phyloP scores from a whole-genome alignment of 2,329 filamentous ascomycete genomes.

The Penicillium sp. region DNA sequence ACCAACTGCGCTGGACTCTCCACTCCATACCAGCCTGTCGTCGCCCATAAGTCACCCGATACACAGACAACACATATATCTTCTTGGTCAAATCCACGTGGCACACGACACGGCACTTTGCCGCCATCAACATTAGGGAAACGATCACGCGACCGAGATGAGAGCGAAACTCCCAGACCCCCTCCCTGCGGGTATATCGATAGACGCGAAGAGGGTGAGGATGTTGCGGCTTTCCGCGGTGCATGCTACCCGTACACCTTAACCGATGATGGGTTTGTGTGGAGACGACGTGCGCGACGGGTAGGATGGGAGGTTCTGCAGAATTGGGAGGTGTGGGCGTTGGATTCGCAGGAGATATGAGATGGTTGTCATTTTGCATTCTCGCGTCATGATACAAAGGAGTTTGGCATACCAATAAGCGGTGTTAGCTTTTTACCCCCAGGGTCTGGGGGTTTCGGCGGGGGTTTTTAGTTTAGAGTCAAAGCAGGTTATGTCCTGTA shows the following conservation, averaged over 20 bases:
- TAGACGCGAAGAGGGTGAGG: neutral
- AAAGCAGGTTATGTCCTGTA: neutral
- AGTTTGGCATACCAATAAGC: neutral
- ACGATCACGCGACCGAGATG: slow-evolving; percentile 22
- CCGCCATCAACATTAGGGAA: slow-evolving; percentile 30
- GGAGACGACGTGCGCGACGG: slow-evolving; percentile 36
- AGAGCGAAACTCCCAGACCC: neutral
- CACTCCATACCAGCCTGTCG: neutral
- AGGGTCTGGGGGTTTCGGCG: neutral
- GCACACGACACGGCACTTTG: neutral
- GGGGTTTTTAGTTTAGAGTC: neutral
- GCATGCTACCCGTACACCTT: slow-evolving; percentile 14
- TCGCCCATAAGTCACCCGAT: neutral
- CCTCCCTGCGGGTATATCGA: neutral
- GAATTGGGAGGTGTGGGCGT: slow-evolving; percentile 46
- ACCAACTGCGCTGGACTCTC: neutral
- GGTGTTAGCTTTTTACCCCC: neutral
- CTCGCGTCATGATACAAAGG: neutral
- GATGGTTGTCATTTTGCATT: neutral
- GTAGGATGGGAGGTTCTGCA: slow-evolving; percentile 44
- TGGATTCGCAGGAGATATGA: slow-evolving; percentile 42
- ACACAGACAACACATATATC: neutral
- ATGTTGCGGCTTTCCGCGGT: too few species aligned
- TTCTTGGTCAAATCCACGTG: neutral
- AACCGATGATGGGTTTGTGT: slow-evolving; percentile 26